Conservation (phyloP, 192 early-diverging fungal species). For the Thamnidium elegans region DNA sequence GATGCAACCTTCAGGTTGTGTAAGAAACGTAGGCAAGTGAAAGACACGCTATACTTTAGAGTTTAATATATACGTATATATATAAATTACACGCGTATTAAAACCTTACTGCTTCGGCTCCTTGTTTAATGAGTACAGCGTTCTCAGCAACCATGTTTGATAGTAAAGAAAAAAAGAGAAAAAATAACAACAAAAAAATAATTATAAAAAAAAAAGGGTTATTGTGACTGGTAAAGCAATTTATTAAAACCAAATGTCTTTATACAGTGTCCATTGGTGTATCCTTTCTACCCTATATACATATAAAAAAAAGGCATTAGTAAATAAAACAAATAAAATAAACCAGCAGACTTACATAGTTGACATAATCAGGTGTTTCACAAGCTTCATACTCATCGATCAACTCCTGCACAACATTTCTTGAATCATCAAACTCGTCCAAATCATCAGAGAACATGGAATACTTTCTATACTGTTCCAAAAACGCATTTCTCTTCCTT, state of each 20-base stretch:
- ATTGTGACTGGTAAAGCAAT: neutral
- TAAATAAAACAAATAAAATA: neutral
- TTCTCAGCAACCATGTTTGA: neutral
- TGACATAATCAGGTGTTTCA: slow-evolving; percentile 86
- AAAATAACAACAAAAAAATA: neutral
- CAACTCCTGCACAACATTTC: slow-evolving; percentile 86
- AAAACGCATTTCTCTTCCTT: slow-evolving; percentile 92
- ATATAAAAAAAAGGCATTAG: neutral
- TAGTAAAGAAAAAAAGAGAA: neutral
- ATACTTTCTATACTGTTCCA: slow-evolving; percentile 91
- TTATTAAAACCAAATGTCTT: neutral
- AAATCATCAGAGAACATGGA: slow-evolving; percentile 74
- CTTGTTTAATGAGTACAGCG: slow-evolving; percentile 16
- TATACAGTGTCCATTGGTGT: neutral
- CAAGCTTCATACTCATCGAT: slow-evolving; percentile 95
- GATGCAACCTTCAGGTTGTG: slow-evolving; percentile 53
- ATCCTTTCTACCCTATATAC: neutral
- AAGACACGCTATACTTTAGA: slow-evolving; percentile 65
- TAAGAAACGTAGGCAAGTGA: slow-evolving; percentile 59
- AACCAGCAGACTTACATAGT: slow-evolving; percentile 42
- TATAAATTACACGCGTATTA: neutral
- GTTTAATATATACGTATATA: neutral
- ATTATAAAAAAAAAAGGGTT: slow-evolving; percentile 3
- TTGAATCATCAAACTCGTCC: slow-evolving; percentile 91
- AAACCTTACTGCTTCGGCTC: slow-evolving; percentile 20